Base-by-base conservation (phyloP, 2,329 filamentous ascomycete genomes). In the Pleoardoris graminearum region DNA sequence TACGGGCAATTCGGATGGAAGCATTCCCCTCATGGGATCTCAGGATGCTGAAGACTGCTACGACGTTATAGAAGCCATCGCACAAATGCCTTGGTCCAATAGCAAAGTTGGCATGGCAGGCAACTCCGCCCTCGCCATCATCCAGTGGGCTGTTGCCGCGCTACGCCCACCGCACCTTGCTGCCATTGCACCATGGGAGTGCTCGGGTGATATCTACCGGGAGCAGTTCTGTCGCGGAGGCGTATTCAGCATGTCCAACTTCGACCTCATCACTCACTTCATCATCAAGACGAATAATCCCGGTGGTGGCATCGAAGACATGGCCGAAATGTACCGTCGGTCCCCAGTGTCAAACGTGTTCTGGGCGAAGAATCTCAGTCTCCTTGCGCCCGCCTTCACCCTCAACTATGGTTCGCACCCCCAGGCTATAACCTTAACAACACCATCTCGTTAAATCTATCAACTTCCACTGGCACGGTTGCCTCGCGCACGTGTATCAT, bases 101-200 rank as follows among this genome's bases (percentile, higher is more conserved):
- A 77, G 77, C 11, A 64, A 58, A 3, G 65, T 79, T 12, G 76
- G 73, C 7, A 70, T 79, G 63, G 73, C 74, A 0, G 78, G 78
- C 0, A 79, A 80, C 50, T 77, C 74, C 0, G 67, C 69, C 4
- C 67, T 79, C 7, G 76, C 75, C 0, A 76, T 71, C 32, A 65
- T 70, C 0, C 76, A 79, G 50, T 76, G 73, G 72, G 74, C 75
- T 42, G 70, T 78, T 11, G 77, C 76, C 0, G 66, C 75, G 0
- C 60, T 73, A 36, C 64, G 71, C 16, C 77, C 78, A 7, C 77
- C 77, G 0, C 69, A 66, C 11, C 66, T 79, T 4, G 68, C 69
- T n/a, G 70, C 71, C 0, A 77, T 80, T 30, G 77, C 76, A 0
- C 80, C 68, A 38, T 78, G 77, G 77, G 79, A 82, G 59, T 78